phyloP scores from a whole-genome alignment of 2,329 filamentous ascomycete genomes.

The Pezizomycotina sp. region DNA sequence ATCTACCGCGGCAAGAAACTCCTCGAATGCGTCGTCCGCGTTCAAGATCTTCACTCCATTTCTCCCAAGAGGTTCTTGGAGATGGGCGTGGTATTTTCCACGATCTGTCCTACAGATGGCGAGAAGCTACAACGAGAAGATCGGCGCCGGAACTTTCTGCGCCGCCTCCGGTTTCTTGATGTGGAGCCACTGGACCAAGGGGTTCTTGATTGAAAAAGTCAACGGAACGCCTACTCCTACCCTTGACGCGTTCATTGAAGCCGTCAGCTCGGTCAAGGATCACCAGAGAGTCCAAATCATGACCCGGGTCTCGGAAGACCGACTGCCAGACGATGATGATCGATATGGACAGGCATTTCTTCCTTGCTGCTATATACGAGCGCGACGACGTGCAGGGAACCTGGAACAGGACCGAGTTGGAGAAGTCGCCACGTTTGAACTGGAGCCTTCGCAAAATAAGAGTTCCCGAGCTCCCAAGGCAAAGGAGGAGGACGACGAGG shows the following conservation, averaged over 20 bases:
- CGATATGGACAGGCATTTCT: conserved; percentile 26
- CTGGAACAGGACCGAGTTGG: conserved; percentile 23
- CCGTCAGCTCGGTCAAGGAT: conserved; percentile 23
- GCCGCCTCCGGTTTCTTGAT: conserved; percentile 25
- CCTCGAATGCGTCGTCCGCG: conserved; percentile 18
- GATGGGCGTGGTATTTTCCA: conserved; percentile 25
- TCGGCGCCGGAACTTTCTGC: conserved; percentile 25
- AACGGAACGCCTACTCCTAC: conserved; percentile 25
- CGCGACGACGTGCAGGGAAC: conserved; percentile 22
- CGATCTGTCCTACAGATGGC: conserved; percentile 25
- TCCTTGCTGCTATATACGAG: conserved; percentile 24
- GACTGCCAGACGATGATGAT: conserved; percentile 26
- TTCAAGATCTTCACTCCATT: conserved; percentile 25
- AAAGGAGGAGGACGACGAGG: conserved; percentile 20
- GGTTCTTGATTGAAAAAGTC: conserved; percentile 25
- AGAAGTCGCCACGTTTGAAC: no score
- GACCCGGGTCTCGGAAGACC: conserved; percentile 23
- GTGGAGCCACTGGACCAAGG: conserved; percentile 24
- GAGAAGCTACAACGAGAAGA: conserved; percentile 24
- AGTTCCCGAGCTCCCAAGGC: no score
- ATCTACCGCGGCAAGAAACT: conserved; percentile 23
- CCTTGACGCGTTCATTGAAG: conserved; percentile 24
- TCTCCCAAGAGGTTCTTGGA: conserved; percentile 25
- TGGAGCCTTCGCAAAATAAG: no score
- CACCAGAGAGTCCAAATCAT: conserved; percentile 25